phyloP scores from a whole-genome alignment of 2,329 filamentous ascomycete species.

The Claviceps fusiformis region DNA sequence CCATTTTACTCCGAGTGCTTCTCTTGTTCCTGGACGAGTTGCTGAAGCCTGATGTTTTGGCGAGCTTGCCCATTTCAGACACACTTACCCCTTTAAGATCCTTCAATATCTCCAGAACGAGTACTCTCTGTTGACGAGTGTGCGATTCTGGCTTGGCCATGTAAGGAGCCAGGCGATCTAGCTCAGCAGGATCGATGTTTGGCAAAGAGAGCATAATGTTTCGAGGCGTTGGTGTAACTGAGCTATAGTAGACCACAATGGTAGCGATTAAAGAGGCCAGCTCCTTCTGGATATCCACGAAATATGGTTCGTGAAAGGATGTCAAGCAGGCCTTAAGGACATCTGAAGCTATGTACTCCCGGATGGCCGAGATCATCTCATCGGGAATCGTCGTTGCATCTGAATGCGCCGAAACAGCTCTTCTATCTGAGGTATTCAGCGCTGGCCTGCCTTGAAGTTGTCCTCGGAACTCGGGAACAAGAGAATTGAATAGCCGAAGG shows the following conservation, averaged over 20 bases:
- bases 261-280: constrained; percentile 76
- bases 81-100: constrained; percentile 83
- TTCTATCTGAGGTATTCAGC: constrained; percentile 14
- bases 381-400: constrained; percentile 34
- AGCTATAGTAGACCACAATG: constrained; percentile 66
- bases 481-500: constrained; percentile 70
- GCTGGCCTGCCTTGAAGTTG: constrained; percentile 9
- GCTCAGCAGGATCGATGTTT: constrained; percentile 54
- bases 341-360: constrained; percentile 80
- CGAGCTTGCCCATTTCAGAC: constrained; percentile 80
- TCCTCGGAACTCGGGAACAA: constrained; percentile 61
- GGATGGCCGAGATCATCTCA: constrained; percentile 51
- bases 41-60: constrained; percentile 32
- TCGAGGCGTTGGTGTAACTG: constrained; percentile 55
- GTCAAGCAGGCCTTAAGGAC: constrained; percentile 83
- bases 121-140: constrained; percentile 63
- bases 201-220: constrained; percentile 69
- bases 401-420: constrained; percentile 10
- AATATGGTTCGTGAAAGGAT: constrained; percentile 88
- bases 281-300: constrained; percentile 90
- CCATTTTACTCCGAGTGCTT: constrained; percentile 34
- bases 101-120: constrained; percentile 74
- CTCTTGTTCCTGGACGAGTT: constrained; percentile 14
- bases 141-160: constrained; percentile 44
- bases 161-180: constrained; percentile 50